Evolutionary conservation across 73 alveolate species (phyloP).

Genomic region (Tetrahymena malaccensis): DNA sequence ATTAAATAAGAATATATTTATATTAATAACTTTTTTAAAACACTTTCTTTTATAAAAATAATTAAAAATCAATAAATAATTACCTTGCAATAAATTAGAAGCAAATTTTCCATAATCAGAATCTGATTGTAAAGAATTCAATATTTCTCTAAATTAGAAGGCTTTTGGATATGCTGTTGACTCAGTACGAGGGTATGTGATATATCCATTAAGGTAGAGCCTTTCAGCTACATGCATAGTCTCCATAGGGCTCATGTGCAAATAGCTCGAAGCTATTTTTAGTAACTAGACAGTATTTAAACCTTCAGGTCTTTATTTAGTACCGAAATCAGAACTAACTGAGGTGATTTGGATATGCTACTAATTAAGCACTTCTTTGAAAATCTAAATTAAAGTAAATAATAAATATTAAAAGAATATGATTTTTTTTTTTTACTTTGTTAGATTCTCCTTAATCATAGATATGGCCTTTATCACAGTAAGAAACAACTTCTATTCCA

Average conservation of each 20-base stretch:
- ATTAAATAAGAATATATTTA: background rate
- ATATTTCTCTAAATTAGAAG: slow-evolving; percentile 76
- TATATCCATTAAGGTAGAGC: slow-evolving; percentile 94
- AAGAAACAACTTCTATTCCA: slow-evolving; percentile 44
- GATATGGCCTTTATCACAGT: slow-evolving; percentile 43
- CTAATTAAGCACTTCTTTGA: background rate
- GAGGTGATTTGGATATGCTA: slow-evolving; percentile 41
- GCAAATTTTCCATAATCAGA: slow-evolving; percentile 75
- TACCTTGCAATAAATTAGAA: slow-evolving; percentile 10
- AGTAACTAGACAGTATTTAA: slow-evolving; percentile 92
- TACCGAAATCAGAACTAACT: slow-evolving; percentile 39
- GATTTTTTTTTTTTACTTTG: background rate
- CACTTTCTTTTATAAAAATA: no score
- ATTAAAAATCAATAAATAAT: no score
- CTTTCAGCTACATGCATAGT: slow-evolving; percentile 99
- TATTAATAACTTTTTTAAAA: background rate
- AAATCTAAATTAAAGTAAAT: background rate
- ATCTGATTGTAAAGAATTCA: slow-evolving; percentile 53
- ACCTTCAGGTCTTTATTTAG: slow-evolving; percentile 83
- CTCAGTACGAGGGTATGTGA: slow-evolving; percentile 99
- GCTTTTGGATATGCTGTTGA: slow-evolving; percentile 87
- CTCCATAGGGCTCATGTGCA: slow-evolving; percentile 94
- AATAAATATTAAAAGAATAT: background rate
- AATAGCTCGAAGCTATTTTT: slow-evolving; percentile 83
- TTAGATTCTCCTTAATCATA: slow-evolving; percentile 45